Conservation (phyloP, 352 stramenopile species). For the Pythium chondricola region DNA sequence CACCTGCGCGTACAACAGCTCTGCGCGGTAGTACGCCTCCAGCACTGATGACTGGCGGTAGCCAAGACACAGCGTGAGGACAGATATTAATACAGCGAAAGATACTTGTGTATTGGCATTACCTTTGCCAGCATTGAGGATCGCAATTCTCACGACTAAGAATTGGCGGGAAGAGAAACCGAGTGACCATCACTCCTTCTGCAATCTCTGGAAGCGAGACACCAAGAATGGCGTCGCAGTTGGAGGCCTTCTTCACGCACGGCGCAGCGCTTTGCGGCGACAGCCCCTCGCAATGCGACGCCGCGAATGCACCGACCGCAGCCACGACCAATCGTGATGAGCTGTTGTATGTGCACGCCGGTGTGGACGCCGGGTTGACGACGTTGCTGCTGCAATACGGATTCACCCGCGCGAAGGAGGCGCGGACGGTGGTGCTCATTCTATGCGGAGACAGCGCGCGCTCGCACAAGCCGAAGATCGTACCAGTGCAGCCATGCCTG, state of each 20-base stretch:
- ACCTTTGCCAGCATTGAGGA: neutral
- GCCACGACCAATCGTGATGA: slow-evolving; percentile 9
- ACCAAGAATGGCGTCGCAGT: slow-evolving; percentile 15
- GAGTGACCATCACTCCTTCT: slow-evolving; percentile 8
- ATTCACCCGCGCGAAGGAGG: slow-evolving; percentile 41
- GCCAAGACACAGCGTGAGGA: neutral
- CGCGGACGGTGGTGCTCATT: slow-evolving; percentile 42
- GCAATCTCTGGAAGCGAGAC: too few species aligned
- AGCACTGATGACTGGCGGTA: slow-evolving; percentile 1
- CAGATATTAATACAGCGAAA: neutral
- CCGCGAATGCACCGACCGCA: neutral
- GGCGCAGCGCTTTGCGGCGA: slow-evolving; percentile 20
- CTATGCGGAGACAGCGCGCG: slow-evolving; percentile 29
- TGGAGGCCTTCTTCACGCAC: slow-evolving; percentile 69
- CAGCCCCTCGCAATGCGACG: slow-evolving; percentile 1
- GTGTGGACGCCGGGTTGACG: slow-evolving; percentile 35
- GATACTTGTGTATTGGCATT: neutral
- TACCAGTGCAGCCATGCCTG: slow-evolving; percentile 35
- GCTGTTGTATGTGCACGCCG: slow-evolving; percentile 42
- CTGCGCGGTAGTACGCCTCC: slow-evolving; percentile 27
- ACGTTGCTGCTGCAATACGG: slow-evolving; percentile 61
- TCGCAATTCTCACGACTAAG: neutral
- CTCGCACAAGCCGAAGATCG: slow-evolving; percentile 20
- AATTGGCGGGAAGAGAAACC: neutral
- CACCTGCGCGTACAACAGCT: slow-evolving; percentile 28